Evolutionary conservation across 805 yeast species (phyloP), one percentile per base, ranked within the genome.

Genomic region (Metschnikowia sp.): DNA sequence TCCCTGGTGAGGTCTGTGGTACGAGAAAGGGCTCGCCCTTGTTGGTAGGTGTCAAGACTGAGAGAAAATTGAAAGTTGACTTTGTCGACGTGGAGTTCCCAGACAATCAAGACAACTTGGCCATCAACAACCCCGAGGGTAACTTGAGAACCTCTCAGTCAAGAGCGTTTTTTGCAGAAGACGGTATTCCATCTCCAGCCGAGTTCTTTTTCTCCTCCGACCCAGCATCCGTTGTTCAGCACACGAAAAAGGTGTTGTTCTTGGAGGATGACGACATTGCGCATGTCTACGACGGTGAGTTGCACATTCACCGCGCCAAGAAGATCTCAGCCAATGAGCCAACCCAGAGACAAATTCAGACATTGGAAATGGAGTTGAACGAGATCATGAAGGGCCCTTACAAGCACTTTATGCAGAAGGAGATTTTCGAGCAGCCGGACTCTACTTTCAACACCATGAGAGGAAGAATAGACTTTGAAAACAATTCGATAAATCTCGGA

Each of bases 241-340:
- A 94, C 74, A 94, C 99, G 61, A 94, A 91, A 74, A 94, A 94
- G 73, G 99, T 94, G 30, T 77, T 94, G 60, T 92, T 88, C 72
- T 78, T 94, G 63, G 98, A 94, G 74, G 99, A 94, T 70, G 97
- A 94, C 65, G 99, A 94, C 72, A 90, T 94, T 68, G 99, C 97
- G 35, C 99, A 94, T 69, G 90, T 94, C 57, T 90, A 86, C 68
- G 96, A 90, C 64, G 99, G 99, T 68, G 98, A 94, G 75, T 79
- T 94, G 66, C 99, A 94, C 70, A 94, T 94, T 55, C 99, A 94
- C 74, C 86, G 99, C 70, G 96, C 96, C 46, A 83, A 88, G 64
- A 86, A 84, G 64, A 87, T 83, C 55, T 60, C 60, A 36, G 89
- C 84, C 18, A 90, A 88, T 58, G 91, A 86, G 63, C 84, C 97